Base-by-base conservation (phyloP, 2,329 filamentous ascomycete species). In the Xylaria digitata region DNA sequence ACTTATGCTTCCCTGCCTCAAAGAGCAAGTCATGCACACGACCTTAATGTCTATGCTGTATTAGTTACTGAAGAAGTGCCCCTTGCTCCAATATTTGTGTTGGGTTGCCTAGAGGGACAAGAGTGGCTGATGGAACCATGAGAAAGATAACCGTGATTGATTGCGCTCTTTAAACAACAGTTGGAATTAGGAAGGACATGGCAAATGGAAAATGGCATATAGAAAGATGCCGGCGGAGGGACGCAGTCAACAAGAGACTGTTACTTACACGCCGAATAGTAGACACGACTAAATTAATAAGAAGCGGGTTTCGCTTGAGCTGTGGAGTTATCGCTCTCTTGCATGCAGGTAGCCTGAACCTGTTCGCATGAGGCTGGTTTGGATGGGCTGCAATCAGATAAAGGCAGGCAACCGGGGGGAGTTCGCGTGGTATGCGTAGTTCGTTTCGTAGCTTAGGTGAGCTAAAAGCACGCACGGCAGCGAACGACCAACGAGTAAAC, bases 291-390 rank as follows among this genome's bases (percentile, higher is more conserved):
- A 65, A 34, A 30, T 57, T 26, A 64, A 64, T 15, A 43, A 65
- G 57, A 65, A 50, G 59, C 61, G 45, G 37, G 53, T 61, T 71
- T 75, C 62, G 67, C 69, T 69, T 68, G 67, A 71, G 37, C 59
- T 70, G 74, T 77, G 79, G 78, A 75, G 74, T 75, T 73, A 63
- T 72, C 70, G 74, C 75, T 76, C 74, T 77, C 77, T 79, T 75
- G 77, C 76, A 81, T 82, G 81, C 80, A 79, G 77, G 75, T 78
- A 80, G 74, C 80, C 81, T 77, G 79, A 81, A 82, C 79, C 78
- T 82, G 80, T 82, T 82, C 80, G 80, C 80, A 81, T 80, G 75
- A 75, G 74, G 71, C 69, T 71, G 71, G 74, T 75, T 77, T 78
- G 75, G 75, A 70, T 68, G 71, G 66, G 70, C 75, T 77, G 77